Evolutionary conservation across 2,329 filamentous ascomycete species (phyloP).

Genomic region (Pleoardoris graminearum): DNA sequence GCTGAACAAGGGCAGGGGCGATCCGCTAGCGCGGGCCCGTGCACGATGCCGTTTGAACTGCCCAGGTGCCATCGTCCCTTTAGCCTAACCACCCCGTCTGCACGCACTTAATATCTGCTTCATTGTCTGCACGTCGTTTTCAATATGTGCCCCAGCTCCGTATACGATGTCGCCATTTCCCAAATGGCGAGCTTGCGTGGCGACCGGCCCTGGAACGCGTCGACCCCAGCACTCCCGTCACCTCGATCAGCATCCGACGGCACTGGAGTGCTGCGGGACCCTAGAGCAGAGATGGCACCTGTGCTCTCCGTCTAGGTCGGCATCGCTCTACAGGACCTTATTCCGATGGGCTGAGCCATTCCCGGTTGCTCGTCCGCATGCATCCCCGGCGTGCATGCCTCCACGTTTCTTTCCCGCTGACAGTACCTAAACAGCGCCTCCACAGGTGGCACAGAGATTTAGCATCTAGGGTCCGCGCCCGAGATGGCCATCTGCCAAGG

Average conservation of each 20-base stretch:
- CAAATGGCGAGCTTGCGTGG: constrained; percentile 28
- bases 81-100: constrained; percentile 37
- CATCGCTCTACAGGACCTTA: neutral
- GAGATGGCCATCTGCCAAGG: constrained; percentile 27
- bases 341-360: constrained; percentile 2
- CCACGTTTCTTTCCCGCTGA: constrained; percentile 18
- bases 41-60: constrained; percentile 29
- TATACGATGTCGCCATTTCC: constrained; percentile 30
- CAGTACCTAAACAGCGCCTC: constrained; percentile 17
- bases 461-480: constrained; percentile 10
- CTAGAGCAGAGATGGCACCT: constrained; percentile 16
- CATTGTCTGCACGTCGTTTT: constrained; percentile 22
- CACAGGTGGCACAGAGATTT: constrained; percentile 27
- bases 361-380: constrained; percentile 17
- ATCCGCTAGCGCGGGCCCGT: constrained; percentile 20
- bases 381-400: constrained; percentile 14
- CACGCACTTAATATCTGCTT: constrained; percentile 33
- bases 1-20: constrained; percentile 25
- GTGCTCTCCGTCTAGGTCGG: neutral
- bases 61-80: too few species aligned
- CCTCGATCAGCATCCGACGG: neutral
- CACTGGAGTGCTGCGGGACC: constrained; percentile 1
- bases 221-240: constrained; percentile 24
- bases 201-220: constrained; percentile 25
- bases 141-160: constrained; percentile 26